Conservation (phyloP, 495 filamentous ascomycete genomes). For the Glutinoglossum americanum region DNA sequence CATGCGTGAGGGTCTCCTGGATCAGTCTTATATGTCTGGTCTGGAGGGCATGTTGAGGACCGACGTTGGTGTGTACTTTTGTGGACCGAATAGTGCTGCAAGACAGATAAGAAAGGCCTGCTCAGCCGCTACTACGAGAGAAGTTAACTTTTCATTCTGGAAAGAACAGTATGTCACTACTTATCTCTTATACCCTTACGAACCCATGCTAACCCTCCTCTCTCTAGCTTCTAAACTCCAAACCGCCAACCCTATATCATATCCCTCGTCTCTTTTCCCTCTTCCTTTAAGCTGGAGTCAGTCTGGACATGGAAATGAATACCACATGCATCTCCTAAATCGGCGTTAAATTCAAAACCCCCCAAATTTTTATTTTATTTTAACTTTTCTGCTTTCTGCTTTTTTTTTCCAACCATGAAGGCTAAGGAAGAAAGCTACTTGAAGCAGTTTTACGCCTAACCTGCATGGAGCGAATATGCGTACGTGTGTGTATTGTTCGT, state of each 20-base stretch:
- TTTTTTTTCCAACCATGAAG: too few species aligned
- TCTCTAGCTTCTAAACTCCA: neutral
- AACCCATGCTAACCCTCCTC: neutral
- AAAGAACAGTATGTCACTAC: slow-evolving; percentile 55
- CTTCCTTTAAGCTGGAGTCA: neutral
- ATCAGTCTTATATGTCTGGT: slow-evolving; percentile 67
- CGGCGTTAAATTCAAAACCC: too few species aligned
- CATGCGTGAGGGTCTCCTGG: slow-evolving; percentile 72
- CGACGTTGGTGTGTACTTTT: slow-evolving; percentile 95
- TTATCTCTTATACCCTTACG: neutral
- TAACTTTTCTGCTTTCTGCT: too few species aligned
- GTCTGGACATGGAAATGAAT: neutral
- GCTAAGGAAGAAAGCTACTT: too few species aligned
- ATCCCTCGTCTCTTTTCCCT: too few species aligned
- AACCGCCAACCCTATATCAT: too few species aligned
- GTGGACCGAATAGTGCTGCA: slow-evolving; percentile 62
- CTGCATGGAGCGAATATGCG: too few species aligned
- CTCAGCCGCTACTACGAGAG: slow-evolving; percentile 40
- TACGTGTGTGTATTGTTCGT: too few species aligned
- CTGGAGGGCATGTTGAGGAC: slow-evolving; percentile 51
- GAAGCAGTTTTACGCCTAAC: too few species aligned
- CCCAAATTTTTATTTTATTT: too few species aligned
- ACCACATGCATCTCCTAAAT: too few species aligned
- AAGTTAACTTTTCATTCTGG: slow-evolving; percentile 94
- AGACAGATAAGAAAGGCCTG: slow-evolving; percentile 71